Percentiles rank a stretch among this genome's conserved stretches.
phyloP scores from a whole-genome alignment of 2,329 filamentous ascomycete genomes.

The Trichoderma arundinaceum region DNA sequence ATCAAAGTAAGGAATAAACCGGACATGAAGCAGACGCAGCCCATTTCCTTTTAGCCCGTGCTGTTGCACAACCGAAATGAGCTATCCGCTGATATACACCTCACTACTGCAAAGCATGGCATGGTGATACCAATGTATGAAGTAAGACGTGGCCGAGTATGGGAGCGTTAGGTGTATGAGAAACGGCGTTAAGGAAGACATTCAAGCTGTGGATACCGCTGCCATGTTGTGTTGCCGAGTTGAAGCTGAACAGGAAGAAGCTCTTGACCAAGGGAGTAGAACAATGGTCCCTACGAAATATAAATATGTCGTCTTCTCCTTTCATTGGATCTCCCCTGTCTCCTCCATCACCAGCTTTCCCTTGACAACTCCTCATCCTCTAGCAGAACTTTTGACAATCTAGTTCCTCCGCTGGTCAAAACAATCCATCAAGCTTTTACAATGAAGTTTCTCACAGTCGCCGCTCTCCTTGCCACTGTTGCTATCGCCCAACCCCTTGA shows the following conservation, averaged over 20 bases:
- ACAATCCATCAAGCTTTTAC: constrained; percentile 2
- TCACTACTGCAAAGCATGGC: background rate
- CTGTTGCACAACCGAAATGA: background rate
- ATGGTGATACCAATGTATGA: background rate
- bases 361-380: constrained; percentile 2
- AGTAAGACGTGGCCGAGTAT: background rate
- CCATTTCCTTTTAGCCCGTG: background rate
- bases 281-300: background rate
- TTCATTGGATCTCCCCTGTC: background rate
- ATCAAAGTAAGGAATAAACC: background rate
- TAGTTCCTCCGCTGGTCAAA: background rate
- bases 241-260: background rate
- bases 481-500: constrained; percentile 29
- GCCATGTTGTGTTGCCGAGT: background rate
- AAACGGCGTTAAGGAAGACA: background rate
- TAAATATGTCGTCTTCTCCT: constrained; percentile 5
- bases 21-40: background rate
- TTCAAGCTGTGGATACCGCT: background rate
- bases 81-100: no score
- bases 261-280: background rate
- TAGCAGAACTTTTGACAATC: constrained; percentile 17
- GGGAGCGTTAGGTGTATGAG: background rate
- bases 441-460: constrained; percentile 35
- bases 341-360: background rate
- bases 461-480: constrained; percentile 31